Evolutionary conservation across 371 early-diverging fungal species (phyloP), one percentile per base, ranked within the genome.

Genomic region (Lichtheimia ramosa): DNA sequence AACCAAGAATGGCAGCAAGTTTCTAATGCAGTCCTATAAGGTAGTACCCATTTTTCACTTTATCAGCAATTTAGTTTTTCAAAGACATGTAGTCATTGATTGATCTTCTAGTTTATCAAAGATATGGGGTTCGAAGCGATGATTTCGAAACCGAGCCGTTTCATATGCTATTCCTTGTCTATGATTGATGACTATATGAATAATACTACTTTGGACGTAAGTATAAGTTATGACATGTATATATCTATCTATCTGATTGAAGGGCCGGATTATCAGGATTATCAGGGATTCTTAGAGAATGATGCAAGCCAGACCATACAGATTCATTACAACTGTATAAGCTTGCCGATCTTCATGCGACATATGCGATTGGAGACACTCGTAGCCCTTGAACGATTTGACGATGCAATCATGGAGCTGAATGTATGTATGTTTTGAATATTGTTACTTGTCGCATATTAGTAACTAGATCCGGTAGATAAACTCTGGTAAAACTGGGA

Each of bases 1-100:
- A 28, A n/a, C 25, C 28, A 34, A 40, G 24, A 16, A 8, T 5
- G 53, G 63, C 3, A 4, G 51, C 24, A n/a, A 40, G 18, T 51
- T 56, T 56, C 48, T 62, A 14, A n/a, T 43, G 16, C 10, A 48
- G 1, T 50, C 53, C 18, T 46, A 51, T 52, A 51, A 56, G 56
- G 63, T 62, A 25, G n/a, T n/a, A n/a, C n/a, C n/a, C n/a, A n/a
- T n/a, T n/a, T n/a, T n/a, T n/a, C n/a, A n/a, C n/a, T n/a, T n/a
- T n/a, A n/a, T n/a, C n/a, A n/a, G n/a, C n/a, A n/a, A n/a, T n/a
- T n/a, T n/a, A n/a, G n/a, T n/a, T n/a, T n/a, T n/a, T n/a, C n/a
- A n/a, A n/a, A n/a, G n/a, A n/a, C n/a, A n/a, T n/a, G n/a, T n/a
- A n/a, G n/a, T n/a, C n/a, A n/a, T n/a, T n/a, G n/a, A n/a, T n/a